These are phyloP conservation scores for Globisporangium yorkense DNA, from an alignment of 352 stramenopile species.

Conservation along the genomic window DNA sequence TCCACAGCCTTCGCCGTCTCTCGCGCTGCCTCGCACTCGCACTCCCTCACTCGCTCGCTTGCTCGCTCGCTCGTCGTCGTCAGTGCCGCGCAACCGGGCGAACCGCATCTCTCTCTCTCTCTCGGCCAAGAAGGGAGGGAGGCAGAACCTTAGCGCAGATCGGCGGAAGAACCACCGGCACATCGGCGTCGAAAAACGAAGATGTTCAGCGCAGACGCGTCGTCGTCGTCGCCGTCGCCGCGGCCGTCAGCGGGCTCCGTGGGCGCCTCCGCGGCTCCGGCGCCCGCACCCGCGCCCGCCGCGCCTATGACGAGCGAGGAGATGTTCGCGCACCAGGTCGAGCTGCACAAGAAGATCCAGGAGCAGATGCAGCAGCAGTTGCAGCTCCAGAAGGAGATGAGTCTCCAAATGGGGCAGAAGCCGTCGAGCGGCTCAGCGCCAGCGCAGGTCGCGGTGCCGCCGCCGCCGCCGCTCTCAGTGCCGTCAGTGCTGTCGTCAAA, in stretches of 20 bases:
- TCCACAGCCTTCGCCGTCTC: neutral
- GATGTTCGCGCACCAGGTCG: constrained; percentile 71
- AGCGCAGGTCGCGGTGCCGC: no score
- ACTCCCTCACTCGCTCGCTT: neutral
- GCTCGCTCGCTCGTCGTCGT: neutral
- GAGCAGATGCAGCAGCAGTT: constrained; percentile 85
- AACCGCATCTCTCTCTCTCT: neutral
- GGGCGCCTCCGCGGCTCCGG: constrained; percentile 5
- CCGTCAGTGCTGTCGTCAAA: neutral
- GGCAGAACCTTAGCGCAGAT: neutral
- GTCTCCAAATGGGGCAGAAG: constrained; percentile 46
- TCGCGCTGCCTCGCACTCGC: neutral
- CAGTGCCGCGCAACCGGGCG: no score
- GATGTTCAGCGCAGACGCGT: neutral
- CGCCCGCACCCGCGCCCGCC: neutral
- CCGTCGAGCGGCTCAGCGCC: constrained; percentile 3
- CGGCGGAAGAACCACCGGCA: neutral
- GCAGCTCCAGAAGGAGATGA: constrained; percentile 85
- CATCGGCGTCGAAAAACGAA: neutral
- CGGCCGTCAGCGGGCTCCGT: constrained; percentile 1
- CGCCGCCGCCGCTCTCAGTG: neutral
- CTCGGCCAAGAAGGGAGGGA: no score
- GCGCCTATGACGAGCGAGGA: constrained; percentile 69
- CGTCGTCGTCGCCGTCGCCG: neutral
- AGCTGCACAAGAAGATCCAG: constrained; percentile 82